phyloP scores from a whole-genome alignment of 1,139 yeast species.

The Lizanozyma gosingica region DNA sequence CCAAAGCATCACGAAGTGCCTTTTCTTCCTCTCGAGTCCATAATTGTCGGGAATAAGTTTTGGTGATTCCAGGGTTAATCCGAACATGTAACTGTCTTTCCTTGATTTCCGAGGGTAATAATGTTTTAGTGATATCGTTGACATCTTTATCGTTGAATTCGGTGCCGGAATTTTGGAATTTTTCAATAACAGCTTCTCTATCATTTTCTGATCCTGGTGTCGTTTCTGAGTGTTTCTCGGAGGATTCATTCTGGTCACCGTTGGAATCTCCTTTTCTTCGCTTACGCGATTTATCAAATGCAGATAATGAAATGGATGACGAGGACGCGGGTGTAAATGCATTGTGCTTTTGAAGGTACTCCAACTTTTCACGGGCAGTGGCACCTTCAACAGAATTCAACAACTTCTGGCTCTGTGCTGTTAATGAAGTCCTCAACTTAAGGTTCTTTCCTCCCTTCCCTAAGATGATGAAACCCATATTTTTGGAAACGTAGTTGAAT shows the following conservation, averaged over 20 bases:
- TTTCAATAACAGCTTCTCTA: not conserved
- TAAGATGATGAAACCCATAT: conserved; percentile 65
- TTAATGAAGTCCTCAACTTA: conserved; percentile 3
- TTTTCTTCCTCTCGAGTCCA: conserved; percentile 91
- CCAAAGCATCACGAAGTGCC: conserved; percentile 74
- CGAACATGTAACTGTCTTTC: conserved; percentile 37
- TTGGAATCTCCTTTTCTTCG: conserved; percentile 1
- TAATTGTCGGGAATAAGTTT: conserved; percentile 42
- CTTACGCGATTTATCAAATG: not conserved
- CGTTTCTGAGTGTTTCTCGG: not conserved
- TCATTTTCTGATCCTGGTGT: not conserved
- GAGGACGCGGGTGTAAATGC: not conserved
- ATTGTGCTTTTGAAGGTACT: not conserved
- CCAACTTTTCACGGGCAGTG: not conserved
- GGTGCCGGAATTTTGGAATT: not conserved
- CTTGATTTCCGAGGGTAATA: conserved; percentile 40
- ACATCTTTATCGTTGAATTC: conserved; percentile 9
- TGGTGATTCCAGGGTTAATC: conserved; percentile 20
- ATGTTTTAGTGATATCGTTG: conserved; percentile 19
- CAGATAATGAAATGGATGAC: not conserved
- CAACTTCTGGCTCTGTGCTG: conserved; percentile 22
- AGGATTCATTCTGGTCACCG: not conserved
- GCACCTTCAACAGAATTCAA: conserved; percentile 4
- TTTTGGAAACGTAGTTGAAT: conserved; percentile 68
- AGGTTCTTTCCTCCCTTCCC: conserved; percentile 44